phyloP scores from a whole-genome alignment of 2,329 filamentous ascomycete species.

The Geosmithia morbida region DNA sequence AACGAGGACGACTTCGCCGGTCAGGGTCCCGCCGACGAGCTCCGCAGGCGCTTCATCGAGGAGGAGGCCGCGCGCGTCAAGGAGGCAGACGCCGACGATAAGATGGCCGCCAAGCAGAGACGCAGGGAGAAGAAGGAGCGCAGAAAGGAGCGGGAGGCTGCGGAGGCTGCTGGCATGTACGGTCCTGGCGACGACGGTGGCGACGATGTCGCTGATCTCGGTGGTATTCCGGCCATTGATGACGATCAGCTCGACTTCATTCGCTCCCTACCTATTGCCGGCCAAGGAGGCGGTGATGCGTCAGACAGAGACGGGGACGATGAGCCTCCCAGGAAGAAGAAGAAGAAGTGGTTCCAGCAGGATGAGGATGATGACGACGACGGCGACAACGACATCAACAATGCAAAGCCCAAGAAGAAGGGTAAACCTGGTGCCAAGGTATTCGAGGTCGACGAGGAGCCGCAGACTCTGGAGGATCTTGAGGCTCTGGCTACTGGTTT shows the following conservation, averaged over 20 bases:
- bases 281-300: constrained; percentile 9
- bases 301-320: constrained; percentile 9
- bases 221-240: not conserved
- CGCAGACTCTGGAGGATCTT: constrained; percentile 66
- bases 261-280: constrained; percentile 39
- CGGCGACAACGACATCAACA: too few relatives aligned
- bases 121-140: constrained; percentile 59
- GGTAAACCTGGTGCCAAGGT: constrained; percentile 37
- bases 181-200: constrained; percentile 11
- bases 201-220: constrained; percentile 34
- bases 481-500: constrained; percentile 64
- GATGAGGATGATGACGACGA: constrained; percentile 51
- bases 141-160: constrained; percentile 49
- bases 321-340: constrained; percentile 36
- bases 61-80: constrained; percentile 58
- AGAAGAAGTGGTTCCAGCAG: constrained; percentile 70
- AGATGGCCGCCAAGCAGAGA: constrained; percentile 60
- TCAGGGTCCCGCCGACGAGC: constrained; percentile 60
- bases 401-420: constrained; percentile 19
- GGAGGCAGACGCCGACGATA: constrained; percentile 69
- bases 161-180: constrained; percentile 16
- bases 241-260: constrained; percentile 30
- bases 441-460: constrained; percentile 50
- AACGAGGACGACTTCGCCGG: constrained; percentile 68
- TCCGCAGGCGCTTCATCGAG: constrained; percentile 65